Evolutionary conservation across 306 rosid genomes (phyloP).

Genomic region (Astragalus membranaceus): DNA sequence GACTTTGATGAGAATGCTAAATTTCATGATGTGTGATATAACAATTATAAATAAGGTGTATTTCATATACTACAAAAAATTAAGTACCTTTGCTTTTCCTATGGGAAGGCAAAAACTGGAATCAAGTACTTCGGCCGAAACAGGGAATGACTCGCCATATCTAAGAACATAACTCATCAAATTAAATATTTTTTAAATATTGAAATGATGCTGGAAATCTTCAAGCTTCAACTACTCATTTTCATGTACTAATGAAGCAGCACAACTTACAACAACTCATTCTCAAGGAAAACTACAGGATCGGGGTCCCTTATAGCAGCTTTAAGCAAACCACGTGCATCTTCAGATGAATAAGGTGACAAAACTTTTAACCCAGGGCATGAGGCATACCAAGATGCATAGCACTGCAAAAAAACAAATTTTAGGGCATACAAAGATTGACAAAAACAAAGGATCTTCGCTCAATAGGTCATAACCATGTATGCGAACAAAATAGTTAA

Average conservation of each 20-base stretch:
- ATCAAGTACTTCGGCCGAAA: conserved; percentile 96
- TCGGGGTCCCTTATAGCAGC: conserved; percentile 99
- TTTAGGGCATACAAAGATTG: background rate
- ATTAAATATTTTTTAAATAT: background rate
- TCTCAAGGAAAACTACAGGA: conserved; percentile 97
- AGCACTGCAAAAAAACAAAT: conserved; percentile 55
- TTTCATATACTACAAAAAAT: conserved; percentile 11
- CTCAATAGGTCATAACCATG: conserved; percentile 1
- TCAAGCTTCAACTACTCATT: conserved; percentile 6
- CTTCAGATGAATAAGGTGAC: conserved; percentile 93
- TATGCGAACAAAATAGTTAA: background rate
- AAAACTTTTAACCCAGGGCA: conserved; percentile 93
- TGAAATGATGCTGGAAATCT: background rate
- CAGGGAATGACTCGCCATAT: conserved; percentile 94
- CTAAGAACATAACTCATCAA: conserved; percentile 42
- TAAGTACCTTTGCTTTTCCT: conserved; percentile 93
- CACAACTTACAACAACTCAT: conserved; percentile 85
- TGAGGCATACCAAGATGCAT: conserved; percentile 81
- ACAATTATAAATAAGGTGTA: conserved; percentile 6
- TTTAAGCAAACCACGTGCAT: conserved; percentile 94
- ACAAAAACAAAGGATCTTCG: background rate
- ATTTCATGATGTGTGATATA: background rate
- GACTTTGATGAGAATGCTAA: background rate
- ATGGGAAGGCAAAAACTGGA: conserved; percentile 94
- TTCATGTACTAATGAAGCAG: background rate